Evolutionary conservation across 2,329 filamentous ascomycete genomes (phyloP).

Genomic region (Colletotrichum musae): DNA sequence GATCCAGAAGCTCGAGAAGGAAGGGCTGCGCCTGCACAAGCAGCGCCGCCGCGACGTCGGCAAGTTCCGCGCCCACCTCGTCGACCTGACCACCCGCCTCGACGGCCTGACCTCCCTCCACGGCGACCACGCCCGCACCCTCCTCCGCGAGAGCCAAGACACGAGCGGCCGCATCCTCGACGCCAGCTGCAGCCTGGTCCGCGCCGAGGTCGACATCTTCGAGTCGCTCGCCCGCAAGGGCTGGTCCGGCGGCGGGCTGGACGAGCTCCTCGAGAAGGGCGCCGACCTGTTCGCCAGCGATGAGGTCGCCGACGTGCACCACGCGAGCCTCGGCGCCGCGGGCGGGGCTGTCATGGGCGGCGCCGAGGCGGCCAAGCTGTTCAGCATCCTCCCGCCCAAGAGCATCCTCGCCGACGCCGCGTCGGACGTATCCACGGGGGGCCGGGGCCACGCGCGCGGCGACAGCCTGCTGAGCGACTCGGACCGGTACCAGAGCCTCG

Average conservation of each 20-base stretch:
- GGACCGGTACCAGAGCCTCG: slow-evolving; percentile 71
- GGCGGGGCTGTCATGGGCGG: slow-evolving; percentile 53
- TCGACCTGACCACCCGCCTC: slow-evolving; percentile 73
- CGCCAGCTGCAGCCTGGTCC: slow-evolving; percentile 74
- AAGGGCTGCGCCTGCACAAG: slow-evolving; percentile 74
- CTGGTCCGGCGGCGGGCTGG: slow-evolving; percentile 76
- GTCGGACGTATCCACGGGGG: slow-evolving; percentile 55
- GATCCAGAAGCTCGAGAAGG: slow-evolving; percentile 75
- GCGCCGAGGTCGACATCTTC: slow-evolving; percentile 79
- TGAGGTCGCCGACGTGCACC: slow-evolving; percentile 47
- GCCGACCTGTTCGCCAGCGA: slow-evolving; percentile 71
- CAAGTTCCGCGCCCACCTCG: slow-evolving; percentile 73
- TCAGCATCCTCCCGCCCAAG: slow-evolving; percentile 75
- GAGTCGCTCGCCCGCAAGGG: slow-evolving; percentile 77
- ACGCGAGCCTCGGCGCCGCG: slow-evolving; percentile 44
- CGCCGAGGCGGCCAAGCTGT: slow-evolving; percentile 64
- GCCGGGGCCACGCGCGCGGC: slow-evolving; percentile 59
- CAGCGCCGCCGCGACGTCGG: slow-evolving; percentile 73
- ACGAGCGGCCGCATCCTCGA: slow-evolving; percentile 75
- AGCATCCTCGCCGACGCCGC: slow-evolving; percentile 71
- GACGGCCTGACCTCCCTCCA: slow-evolving; percentile 75
- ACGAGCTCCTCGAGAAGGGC: slow-evolving; percentile 76
- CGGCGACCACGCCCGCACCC: slow-evolving; percentile 70
- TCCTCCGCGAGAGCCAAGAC: slow-evolving; percentile 76
- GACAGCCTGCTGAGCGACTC: slow-evolving; percentile 70